These are phyloP conservation scores for Pythium monospermum DNA, from an alignment of 352 stramenopile species.

Conservation along the genomic window DNA sequence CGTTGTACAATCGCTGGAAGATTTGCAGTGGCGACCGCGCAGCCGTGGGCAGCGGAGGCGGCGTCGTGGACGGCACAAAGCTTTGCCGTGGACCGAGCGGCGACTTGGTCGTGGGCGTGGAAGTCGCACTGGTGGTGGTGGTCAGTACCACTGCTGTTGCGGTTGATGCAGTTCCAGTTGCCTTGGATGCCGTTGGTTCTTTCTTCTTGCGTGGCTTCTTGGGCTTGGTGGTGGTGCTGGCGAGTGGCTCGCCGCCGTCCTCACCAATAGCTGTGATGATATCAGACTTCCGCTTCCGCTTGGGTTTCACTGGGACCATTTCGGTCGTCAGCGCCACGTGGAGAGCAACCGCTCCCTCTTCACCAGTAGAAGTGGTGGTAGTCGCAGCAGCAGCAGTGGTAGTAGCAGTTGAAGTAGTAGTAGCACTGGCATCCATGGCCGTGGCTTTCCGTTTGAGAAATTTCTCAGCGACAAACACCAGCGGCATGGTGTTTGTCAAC, in stretches of 20 bases:
- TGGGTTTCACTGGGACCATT: slow-evolving; percentile 9
- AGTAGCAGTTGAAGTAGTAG: neutral
- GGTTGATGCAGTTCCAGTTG: neutral
- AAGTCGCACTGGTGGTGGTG: neutral
- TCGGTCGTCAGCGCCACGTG: slow-evolving; percentile 12
- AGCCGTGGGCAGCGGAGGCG: slow-evolving; percentile 28
- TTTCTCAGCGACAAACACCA: slow-evolving; percentile 53
- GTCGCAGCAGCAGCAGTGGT: slow-evolving; percentile 7
- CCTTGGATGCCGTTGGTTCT: slow-evolving; percentile 12
- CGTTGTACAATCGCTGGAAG: slow-evolving; percentile 31
- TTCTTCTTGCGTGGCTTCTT: slow-evolving; percentile 25
- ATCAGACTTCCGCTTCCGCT: slow-evolving; percentile 14
- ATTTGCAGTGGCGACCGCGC: slow-evolving; percentile 35
- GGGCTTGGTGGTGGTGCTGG: slow-evolving; percentile 1
- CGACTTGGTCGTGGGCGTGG: slow-evolving; percentile 15
- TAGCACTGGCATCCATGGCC: neutral
- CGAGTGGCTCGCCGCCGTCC: slow-evolving; percentile 1
- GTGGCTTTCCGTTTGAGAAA: slow-evolving; percentile 42
- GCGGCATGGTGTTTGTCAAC: slow-evolving; percentile 33
- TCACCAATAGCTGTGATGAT: neutral
- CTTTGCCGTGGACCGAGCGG: slow-evolving; percentile 11
- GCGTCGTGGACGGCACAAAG: slow-evolving; percentile 37
- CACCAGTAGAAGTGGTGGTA: too few relatives aligned
- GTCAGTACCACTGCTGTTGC: neutral
- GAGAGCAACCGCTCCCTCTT: too few relatives aligned